Base-by-base conservation (phyloP, 768 basidiomycete species). In the Rhodotorula taiwanensis region DNA sequence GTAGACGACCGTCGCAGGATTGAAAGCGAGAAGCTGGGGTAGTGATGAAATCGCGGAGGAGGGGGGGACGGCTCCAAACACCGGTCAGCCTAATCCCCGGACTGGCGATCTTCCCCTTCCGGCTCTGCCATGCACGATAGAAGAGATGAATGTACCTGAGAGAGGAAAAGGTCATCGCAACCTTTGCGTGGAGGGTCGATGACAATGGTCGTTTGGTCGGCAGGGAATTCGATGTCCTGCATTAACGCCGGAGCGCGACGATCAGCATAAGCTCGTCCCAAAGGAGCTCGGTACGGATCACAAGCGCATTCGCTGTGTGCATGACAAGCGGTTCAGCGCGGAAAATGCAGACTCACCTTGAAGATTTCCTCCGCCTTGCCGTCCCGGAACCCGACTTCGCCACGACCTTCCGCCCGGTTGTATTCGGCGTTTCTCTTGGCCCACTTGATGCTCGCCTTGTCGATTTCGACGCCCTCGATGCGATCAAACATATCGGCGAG, bases 151-250 rank as follows among this genome's bases (percentile, higher is more conserved):
- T n/a, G n/a, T 16, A 39, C 36, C 16, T 25, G 44, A 8, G 25
- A 39, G 44, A 97, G 79, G 76, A 80, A 80, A 0, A 71, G 74
- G 49, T 83, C 82, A 75, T 94, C 91, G 72, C 89, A 94, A 27
- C 95, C 95, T 75, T 97, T 98, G 66, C 94, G 80, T 10, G 94
- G 95, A 2, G 95, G 95, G 74, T 99, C 88, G 73, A 89, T 84
- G 47, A 92, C 76, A 51, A 91, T 79, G 8, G 81, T 88, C 13
- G 89, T 88, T 60, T 78, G 75, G 4, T 77, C 77, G 0, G 83
- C 77, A 0, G 88, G 88, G 73, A 89, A 92, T 2, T 62, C 34
- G 60, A 74, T 71, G 58, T 53, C 49, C 71, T 72, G 58, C 39
- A 27, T 33, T 36, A n/a, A 55, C 30, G 11, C 11, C 18, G 34